A percentile compares a stretch with the other conserved stretches of the same genome.
Conservation (phyloP, 371 early-diverging fungal genomes). For the Rhizopus delemar region DNA sequence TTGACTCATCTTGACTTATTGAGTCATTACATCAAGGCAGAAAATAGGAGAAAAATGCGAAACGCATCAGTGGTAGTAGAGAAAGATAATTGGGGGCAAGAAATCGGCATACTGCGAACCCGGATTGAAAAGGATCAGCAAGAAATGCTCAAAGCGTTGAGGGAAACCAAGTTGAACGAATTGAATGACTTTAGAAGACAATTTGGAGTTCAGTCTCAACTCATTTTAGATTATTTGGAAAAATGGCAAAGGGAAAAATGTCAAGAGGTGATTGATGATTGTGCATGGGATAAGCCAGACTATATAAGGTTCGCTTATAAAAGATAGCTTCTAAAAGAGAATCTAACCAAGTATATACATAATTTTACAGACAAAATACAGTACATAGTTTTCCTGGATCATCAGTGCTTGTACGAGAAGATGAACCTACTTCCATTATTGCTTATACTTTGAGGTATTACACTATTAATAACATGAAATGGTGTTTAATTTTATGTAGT, state of each 20-base stretch:
- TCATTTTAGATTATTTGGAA: conserved; percentile 28
- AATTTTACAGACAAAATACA: conserved; percentile 25
- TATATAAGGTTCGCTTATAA: conserved; percentile 21
- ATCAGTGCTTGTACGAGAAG: conserved; percentile 81
- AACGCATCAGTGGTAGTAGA: conserved; percentile 4
- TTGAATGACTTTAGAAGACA: conserved; percentile 45
- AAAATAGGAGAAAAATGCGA: conserved; percentile 9
- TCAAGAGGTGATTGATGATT: conserved; percentile 23
- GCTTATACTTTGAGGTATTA: conserved; percentile 76
- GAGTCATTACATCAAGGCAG: conserved; percentile 12
- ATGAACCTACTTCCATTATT: conserved; percentile 90
- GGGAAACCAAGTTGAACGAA: conserved; percentile 21
- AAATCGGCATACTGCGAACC: conserved; percentile 19
- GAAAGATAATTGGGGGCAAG: conserved; percentile 2
- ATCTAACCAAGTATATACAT: neutral
- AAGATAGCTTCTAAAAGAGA: neutral
- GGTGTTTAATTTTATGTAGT: conserved; percentile 7
- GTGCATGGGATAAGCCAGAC: conserved; percentile 41
- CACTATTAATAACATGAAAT: neutral
- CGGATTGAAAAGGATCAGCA: conserved; percentile 27
- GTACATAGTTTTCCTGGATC: conserved; percentile 83
- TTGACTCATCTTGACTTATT: conserved; percentile 29
- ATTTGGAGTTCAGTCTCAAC: conserved; percentile 30
- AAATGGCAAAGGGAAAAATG: conserved; percentile 35
- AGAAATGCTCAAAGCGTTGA: conserved; percentile 17